Evolutionary conservation across 306 rosid species (phyloP).

Genomic region (Rosa chinensis): DNA sequence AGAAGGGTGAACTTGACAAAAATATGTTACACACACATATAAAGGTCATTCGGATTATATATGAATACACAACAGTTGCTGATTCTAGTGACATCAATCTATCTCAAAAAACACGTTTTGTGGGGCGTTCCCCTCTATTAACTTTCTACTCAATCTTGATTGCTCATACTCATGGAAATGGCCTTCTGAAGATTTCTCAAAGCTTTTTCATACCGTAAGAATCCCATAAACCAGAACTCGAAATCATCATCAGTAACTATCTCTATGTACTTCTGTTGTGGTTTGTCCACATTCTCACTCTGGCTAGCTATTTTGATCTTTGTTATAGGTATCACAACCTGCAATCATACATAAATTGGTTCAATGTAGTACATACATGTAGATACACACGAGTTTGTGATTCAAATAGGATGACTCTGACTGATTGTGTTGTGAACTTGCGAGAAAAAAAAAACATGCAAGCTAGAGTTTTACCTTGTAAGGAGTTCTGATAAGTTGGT

Average conservation of each 20-base stretch:
- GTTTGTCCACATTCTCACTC: slow-evolving; percentile 57
- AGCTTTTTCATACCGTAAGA: slow-evolving; percentile 71
- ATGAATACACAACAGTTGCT: background rate
- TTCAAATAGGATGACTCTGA: background rate
- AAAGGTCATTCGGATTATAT: background rate
- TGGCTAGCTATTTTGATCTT: slow-evolving; percentile 55
- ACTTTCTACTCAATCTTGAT: background rate
- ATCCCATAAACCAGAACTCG: slow-evolving; percentile 91
- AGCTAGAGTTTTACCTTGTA: slow-evolving; percentile 48
- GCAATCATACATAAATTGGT: slow-evolving; percentile 10
- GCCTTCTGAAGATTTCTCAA: slow-evolving; percentile 63
- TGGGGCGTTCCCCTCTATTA: background rate
- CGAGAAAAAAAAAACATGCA: background rate
- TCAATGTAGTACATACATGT: background rate
- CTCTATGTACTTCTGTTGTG: slow-evolving; percentile 62
- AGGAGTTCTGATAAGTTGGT: slow-evolving; percentile 43
- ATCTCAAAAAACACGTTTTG: background rate
- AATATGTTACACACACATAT: background rate
- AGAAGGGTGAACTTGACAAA: background rate
- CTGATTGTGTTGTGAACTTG: background rate
- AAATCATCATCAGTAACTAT: slow-evolving; percentile 62
- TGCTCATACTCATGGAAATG: slow-evolving; percentile 41
- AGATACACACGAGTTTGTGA: background rate
- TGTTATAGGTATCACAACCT: slow-evolving; percentile 71
- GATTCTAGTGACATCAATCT: background rate